Conservation (phyloP, 2,329 filamentous ascomycete genomes). For the Penicillium sp. region DNA sequence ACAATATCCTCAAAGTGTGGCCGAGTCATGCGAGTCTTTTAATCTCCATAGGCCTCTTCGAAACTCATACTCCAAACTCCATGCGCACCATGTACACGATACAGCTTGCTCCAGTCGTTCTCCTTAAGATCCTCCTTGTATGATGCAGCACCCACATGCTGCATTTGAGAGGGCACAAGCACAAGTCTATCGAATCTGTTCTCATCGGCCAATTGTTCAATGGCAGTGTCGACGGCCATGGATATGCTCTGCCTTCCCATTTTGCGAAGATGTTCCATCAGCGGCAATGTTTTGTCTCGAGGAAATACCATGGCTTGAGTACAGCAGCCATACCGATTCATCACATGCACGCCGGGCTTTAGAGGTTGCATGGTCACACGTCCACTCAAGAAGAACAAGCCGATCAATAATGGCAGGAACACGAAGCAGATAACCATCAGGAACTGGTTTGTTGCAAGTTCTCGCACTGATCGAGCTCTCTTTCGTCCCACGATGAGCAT, state of each 20-base stretch:
- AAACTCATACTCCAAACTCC: not conserved
- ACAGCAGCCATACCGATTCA: not conserved
- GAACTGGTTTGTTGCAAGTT: not conserved
- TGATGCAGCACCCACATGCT: not conserved
- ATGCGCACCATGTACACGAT: not conserved
- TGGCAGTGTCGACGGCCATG: not conserved
- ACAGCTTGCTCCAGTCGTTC: not conserved
- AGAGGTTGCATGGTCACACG: not conserved
- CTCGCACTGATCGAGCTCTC: not conserved
- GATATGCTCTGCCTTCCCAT: not conserved
- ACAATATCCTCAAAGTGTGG: not conserved
- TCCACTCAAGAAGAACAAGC: not conserved
- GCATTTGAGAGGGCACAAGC: not conserved
- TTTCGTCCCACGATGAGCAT: not conserved
- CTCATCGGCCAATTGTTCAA: not conserved
- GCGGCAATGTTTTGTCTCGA: not conserved
- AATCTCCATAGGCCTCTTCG: not conserved
- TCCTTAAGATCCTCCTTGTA: not conserved
- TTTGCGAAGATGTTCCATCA: not conserved
- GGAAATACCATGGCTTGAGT: not conserved
- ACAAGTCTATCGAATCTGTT: not conserved
- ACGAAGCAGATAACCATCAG: not conserved
- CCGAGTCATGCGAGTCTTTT: not conserved
- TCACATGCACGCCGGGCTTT: not conserved
- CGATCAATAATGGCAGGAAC: not conserved